Evolutionary conservation across 495 filamentous ascomycete genomes (phyloP).

Genomic region (Aspergillus egyptiacus): DNA sequence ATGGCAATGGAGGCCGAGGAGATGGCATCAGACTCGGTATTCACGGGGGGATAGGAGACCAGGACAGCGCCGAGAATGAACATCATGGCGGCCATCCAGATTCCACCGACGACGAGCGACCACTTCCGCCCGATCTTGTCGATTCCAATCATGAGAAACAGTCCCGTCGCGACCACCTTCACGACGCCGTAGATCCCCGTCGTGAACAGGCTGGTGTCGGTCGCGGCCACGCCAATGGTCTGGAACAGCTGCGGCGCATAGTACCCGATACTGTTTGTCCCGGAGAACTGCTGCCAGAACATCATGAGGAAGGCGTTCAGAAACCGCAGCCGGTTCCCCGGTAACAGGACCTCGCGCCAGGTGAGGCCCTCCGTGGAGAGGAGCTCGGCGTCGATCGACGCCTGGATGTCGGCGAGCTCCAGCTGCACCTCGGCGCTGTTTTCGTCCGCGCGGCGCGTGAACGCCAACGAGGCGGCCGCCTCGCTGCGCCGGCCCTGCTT

Average conservation of each 20-base stretch:
- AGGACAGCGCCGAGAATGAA: constrained; percentile 73
- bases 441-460: constrained; percentile 35
- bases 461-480: constrained; percentile 37
- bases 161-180: constrained; percentile 50
- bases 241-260: constrained; percentile 49
- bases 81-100: constrained; percentile 63
- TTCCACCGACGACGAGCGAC: constrained; percentile 61
- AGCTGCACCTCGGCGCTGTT: constrained; percentile 31
- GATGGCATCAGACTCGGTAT: not conserved
- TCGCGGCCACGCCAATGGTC: constrained; percentile 38
- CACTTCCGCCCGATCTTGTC: constrained; percentile 63
- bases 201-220: constrained; percentile 43
- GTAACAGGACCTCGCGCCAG: constrained; percentile 34
- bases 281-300: constrained; percentile 49
- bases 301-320: constrained; percentile 39
- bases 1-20: constrained; percentile 21
- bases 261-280: constrained; percentile 47
- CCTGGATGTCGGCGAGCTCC: constrained; percentile 62
- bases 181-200: constrained; percentile 49
- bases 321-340: constrained; percentile 39
- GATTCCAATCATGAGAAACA: constrained; percentile 62
- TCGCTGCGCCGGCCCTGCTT: constrained; percentile 39
- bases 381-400: constrained; percentile 44
- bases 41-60: constrained; percentile 35
- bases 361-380: constrained; percentile 38